Conservation (phyloP, 306 rosid species). For the Cicer bijugum region DNA sequence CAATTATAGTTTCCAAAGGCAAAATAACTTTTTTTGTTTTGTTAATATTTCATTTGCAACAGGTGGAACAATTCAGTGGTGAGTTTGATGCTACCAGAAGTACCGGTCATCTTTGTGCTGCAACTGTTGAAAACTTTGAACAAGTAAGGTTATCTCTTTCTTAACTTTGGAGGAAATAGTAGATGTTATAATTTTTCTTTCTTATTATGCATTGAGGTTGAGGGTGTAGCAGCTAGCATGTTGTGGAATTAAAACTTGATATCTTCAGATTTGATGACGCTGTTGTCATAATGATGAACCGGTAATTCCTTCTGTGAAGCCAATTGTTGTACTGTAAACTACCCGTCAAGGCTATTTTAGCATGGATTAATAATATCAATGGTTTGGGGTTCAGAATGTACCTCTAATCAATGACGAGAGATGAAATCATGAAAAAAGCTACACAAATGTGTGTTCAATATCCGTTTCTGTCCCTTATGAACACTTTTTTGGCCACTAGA, state of each 20-base stretch:
- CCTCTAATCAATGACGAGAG: background rate
- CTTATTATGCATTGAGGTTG: slow-evolving; percentile 17
- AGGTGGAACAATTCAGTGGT: slow-evolving; percentile 67
- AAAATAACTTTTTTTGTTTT: slow-evolving; percentile 16
- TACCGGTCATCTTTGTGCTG: slow-evolving; percentile 84
- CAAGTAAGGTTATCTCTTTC: slow-evolving; percentile 57
- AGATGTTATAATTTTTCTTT: background rate
- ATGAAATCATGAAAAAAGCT: background rate
- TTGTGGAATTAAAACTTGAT: slow-evolving; percentile 33
- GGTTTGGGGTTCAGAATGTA: slow-evolving; percentile 29
- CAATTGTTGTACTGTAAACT: slow-evolving; percentile 14
- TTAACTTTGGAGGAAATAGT: slow-evolving; percentile 19
- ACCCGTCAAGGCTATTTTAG: slow-evolving; percentile 18
- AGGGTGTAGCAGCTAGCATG: slow-evolving; percentile 22
- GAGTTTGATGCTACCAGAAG: slow-evolving; percentile 89
- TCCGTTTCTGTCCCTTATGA: background rate
- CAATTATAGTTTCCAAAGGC: background rate
- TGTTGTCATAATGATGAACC: slow-evolving; percentile 21
- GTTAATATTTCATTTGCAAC: slow-evolving; percentile 38
- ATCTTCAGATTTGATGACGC: slow-evolving; percentile 32
- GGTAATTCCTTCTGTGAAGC: slow-evolving; percentile 1
- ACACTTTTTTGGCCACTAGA: slow-evolving; percentile 19
- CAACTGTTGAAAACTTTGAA: slow-evolving; percentile 77
- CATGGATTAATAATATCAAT: slow-evolving; percentile 21
- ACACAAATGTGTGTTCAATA: background rate